Conservation (phyloP, 2,329 filamentous ascomycete species). For the Alternaria panax region DNA sequence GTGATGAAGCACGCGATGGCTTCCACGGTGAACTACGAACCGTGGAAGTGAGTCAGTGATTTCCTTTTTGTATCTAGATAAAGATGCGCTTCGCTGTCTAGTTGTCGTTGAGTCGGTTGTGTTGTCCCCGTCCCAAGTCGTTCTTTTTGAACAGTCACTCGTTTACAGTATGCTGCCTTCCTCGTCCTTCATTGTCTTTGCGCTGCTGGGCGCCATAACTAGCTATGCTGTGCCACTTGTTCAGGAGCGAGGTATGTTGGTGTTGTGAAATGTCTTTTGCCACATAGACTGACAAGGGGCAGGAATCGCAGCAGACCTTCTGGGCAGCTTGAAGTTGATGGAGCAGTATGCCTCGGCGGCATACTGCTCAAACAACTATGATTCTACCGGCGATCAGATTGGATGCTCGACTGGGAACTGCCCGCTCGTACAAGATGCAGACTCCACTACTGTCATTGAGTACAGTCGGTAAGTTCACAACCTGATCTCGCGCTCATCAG, state of each 20-base stretch:
- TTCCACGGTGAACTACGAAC: neutral
- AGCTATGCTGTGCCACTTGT: constrained; percentile 29
- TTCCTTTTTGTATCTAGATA: constrained; percentile 4
- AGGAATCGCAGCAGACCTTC: constrained; percentile 29
- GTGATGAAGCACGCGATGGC: constrained; percentile 18
- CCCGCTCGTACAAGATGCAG: constrained; percentile 56
- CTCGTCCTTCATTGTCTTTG: constrained; percentile 20
- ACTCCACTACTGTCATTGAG: constrained; percentile 54
- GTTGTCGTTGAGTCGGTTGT: neutral
- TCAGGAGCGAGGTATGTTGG: constrained; percentile 22
- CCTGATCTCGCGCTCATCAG: neutral
- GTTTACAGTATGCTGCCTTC: constrained; percentile 21
- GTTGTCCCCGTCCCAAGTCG: neutral
- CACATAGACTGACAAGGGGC: neutral
- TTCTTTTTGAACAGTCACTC: constrained; percentile 10
- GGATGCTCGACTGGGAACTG: constrained; percentile 58
- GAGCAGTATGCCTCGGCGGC: constrained; percentile 60
- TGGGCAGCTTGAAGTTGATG: constrained; percentile 41
- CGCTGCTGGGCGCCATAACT: constrained; percentile 16
- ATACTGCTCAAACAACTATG: constrained; percentile 60
- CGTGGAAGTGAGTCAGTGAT: neutral
- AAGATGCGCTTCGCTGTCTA: neutral
- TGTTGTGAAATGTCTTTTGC: too few species aligned
- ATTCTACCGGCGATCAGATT: constrained; percentile 52
- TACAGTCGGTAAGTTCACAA: constrained; percentile 42